Conservation (phyloP, 1,284 basidiomycete genomes). For the Rhodotorula sp. region DNA sequence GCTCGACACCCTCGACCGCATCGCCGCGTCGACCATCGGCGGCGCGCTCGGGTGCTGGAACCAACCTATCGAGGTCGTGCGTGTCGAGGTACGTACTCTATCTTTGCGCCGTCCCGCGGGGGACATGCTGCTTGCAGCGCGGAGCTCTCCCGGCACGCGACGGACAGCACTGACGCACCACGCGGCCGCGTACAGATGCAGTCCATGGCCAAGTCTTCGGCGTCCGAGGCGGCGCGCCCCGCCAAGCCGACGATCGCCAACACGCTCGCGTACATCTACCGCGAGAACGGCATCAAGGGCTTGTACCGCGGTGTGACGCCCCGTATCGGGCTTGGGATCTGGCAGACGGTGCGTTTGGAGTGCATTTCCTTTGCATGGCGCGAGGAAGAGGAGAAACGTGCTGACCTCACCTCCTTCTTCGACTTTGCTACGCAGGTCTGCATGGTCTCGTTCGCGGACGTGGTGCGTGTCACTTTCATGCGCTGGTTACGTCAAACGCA, state of each 20-base stretch:
- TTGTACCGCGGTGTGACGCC: slow-evolving; percentile 97
- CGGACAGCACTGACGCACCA: neutral
- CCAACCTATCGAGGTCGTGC: slow-evolving; percentile 92
- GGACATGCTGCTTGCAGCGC: neutral
- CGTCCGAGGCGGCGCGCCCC: slow-evolving; percentile 67
- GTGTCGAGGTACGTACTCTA: slow-evolving; percentile 69
- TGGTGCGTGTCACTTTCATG: slow-evolving; percentile 53
- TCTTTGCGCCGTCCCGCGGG: neutral
- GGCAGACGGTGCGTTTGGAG: slow-evolving; percentile 68
- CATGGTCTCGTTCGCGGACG: slow-evolving; percentile 97
- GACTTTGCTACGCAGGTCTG: slow-evolving; percentile 62
- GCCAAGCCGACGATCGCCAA: slow-evolving; percentile 83
- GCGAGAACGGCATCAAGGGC: slow-evolving; percentile 93
- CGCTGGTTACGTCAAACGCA: no score
- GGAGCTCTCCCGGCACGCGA: no score
- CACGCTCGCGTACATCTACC: slow-evolving; percentile 90
- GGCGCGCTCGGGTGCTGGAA: slow-evolving; percentile 99
- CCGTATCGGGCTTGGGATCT: slow-evolving; percentile 90
- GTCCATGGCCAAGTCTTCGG: slow-evolving; percentile 82
- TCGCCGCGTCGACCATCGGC: slow-evolving; percentile 84
- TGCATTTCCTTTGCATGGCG: neutral
- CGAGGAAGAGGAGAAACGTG: neutral
- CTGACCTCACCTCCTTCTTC: neutral
- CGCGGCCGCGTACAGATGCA: slow-evolving; percentile 72
- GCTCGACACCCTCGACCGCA: slow-evolving; percentile 79